Evolutionary conservation across 495 filamentous ascomycete species (phyloP).

Genomic region (Durotheca rogersii): DNA sequence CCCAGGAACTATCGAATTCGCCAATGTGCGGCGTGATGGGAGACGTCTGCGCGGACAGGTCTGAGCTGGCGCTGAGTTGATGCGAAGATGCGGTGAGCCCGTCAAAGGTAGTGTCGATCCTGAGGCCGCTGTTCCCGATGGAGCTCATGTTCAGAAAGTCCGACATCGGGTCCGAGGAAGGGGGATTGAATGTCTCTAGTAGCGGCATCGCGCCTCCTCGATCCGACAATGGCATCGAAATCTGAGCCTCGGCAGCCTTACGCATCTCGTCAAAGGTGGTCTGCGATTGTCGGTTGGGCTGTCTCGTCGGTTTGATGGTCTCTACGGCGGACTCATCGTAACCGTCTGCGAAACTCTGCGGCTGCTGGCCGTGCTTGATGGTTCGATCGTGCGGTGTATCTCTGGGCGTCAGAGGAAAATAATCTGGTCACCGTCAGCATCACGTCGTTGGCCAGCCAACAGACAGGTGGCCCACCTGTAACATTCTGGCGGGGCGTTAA

Average conservation of each 20-base stretch:
- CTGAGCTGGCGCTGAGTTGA: constrained; percentile 25
- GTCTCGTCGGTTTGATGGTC: constrained; percentile 52
- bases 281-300: constrained; percentile 23
- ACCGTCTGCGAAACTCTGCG: constrained; percentile 47
- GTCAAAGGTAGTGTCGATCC: constrained; percentile 50
- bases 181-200: constrained; percentile 44
- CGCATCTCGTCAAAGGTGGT: constrained; percentile 50
- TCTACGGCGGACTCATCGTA: constrained; percentile 62
- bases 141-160: constrained; percentile 59
- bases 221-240: constrained; percentile 34
- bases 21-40: constrained; percentile 40
- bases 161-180: constrained; percentile 50
- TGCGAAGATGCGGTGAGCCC: constrained; percentile 27
- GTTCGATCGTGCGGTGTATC: constrained; percentile 47
- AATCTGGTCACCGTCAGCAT: constrained; percentile 35
- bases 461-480: constrained; percentile 49
- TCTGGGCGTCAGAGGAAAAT: constrained; percentile 50
- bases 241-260: constrained; percentile 47
- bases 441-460: not conserved
- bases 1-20: constrained; percentile 34
- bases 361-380: constrained; percentile 31
- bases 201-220: constrained; percentile 45
- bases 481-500: constrained; percentile 57
- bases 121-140: constrained; percentile 53
- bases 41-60: constrained; percentile 43